Percentiles rank a stretch among this genome's conserved stretches.
phyloP scores from a whole-genome alignment of 148 eudicot species.

The Simmondsia chinensis region DNA sequence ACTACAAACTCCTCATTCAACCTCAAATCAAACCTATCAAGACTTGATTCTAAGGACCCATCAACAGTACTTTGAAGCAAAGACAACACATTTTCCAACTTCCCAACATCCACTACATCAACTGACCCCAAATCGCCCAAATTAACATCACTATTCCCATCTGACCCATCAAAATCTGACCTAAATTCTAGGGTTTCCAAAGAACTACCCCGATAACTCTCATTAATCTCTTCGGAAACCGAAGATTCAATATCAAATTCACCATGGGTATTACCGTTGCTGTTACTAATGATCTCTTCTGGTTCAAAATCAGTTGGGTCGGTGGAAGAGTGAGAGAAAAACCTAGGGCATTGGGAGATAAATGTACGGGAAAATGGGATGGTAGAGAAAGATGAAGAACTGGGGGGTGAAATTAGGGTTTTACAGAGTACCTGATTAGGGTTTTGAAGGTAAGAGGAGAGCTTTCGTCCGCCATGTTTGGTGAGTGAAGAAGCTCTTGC shows the following conservation, averaged over 20 bases:
- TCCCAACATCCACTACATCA: slow-evolving; percentile 25
- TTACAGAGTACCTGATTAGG: slow-evolving; percentile 21
- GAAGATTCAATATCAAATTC: neutral
- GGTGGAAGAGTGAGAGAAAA: slow-evolving; percentile 29
- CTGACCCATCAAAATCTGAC: slow-evolving; percentile 9
- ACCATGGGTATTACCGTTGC: neutral
- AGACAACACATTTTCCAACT: slow-evolving; percentile 43
- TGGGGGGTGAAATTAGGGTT: slow-evolving; percentile 7
- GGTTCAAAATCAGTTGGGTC: slow-evolving; percentile 14
- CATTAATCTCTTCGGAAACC: slow-evolving; percentile 3
- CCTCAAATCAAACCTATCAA: slow-evolving; percentile 31
- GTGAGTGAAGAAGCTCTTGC: slow-evolving; percentile 13
- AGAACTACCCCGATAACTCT: slow-evolving; percentile 7
- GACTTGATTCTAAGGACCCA: slow-evolving; percentile 37
- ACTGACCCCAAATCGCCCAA: slow-evolving; percentile 5
- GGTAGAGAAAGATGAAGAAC: slow-evolving; percentile 6
- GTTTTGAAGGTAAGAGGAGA: slow-evolving; percentile 1
- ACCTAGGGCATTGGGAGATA: slow-evolving; percentile 17
- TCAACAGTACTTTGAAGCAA: slow-evolving; percentile 49
- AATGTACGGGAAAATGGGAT: neutral
- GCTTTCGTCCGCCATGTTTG: slow-evolving; percentile 11
- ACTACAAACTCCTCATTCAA: slow-evolving; percentile 49
- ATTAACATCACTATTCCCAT: slow-evolving; percentile 6
- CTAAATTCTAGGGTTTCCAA: slow-evolving; percentile 1
- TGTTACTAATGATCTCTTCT: slow-evolving; percentile 2